Conservation (phyloP, 345 rosid species). For the Eucalyptus camaldulensis region DNA sequence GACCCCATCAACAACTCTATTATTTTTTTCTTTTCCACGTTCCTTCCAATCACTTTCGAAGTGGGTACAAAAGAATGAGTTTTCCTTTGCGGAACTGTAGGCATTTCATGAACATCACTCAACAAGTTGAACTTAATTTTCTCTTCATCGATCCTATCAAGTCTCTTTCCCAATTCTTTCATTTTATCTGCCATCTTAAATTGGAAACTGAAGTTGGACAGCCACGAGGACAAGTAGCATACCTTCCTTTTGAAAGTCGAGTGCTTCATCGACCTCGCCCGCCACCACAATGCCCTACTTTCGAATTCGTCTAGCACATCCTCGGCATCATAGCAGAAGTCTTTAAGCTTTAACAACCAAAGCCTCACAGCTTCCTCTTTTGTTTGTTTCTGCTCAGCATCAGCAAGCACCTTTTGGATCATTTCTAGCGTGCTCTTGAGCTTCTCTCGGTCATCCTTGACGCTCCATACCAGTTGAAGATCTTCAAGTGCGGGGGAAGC, state of each 20-base stretch:
- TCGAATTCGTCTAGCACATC: conserved; percentile 5
- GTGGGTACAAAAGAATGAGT: too few species aligned
- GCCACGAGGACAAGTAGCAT: too few species aligned
- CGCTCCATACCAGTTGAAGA: neutral
- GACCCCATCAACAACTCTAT: too few species aligned
- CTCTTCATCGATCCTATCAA: too few species aligned
- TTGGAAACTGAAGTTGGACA: too few species aligned
- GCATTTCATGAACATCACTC: too few species aligned
- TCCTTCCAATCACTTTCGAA: too few species aligned
- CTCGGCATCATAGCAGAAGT: conserved; percentile 1
- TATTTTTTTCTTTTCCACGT: too few species aligned
- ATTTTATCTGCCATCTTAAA: too few species aligned
- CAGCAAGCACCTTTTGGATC: neutral
- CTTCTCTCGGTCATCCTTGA: neutral
- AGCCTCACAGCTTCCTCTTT: neutral
- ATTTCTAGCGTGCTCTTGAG: neutral
- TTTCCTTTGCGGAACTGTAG: too few species aligned
- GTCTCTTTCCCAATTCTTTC: too few species aligned
- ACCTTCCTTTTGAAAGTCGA: neutral
- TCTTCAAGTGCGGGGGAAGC: neutral
- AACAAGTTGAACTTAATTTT: too few species aligned
- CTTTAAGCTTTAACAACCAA: neutral
- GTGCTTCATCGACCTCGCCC: neutral
- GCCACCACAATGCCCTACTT: neutral
- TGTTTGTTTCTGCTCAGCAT: neutral